Percentiles rank a stretch among this genome's conserved stretches.
These are phyloP conservation scores for Ceratopteris richardii DNA, from an alignment of 75 land plant genomes.

Conservation along the genomic window DNA sequence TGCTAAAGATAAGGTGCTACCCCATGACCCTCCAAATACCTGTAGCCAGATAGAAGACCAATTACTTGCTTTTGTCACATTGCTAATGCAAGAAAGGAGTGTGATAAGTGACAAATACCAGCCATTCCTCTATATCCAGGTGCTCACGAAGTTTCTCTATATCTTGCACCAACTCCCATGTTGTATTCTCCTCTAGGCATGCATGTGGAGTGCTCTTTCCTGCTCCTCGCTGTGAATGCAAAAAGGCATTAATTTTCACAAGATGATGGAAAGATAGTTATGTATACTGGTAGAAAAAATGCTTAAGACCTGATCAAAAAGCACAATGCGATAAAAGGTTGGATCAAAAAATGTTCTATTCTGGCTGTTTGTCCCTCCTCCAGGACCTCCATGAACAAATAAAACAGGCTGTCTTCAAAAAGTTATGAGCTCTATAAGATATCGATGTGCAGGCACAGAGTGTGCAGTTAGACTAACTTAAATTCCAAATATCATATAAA, in stretches of 20 bases:
- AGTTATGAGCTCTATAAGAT: not conserved
- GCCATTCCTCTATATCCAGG: constrained; percentile 38
- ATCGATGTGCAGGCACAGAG: not conserved
- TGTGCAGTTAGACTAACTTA: too few species aligned
- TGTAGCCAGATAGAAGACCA: not conserved
- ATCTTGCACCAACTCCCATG: constrained; percentile 40
- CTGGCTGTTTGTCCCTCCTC: constrained; percentile 33
- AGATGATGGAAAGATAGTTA: not conserved
- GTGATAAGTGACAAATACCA: constrained; percentile 10
- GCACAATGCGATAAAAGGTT: constrained; percentile 30
- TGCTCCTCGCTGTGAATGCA: constrained; percentile 29
- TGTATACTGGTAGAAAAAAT: not conserved
- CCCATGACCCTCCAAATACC: constrained; percentile 53
- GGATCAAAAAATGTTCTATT: constrained; percentile 41
- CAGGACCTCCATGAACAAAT: constrained; percentile 48
- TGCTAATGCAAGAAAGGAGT: too few species aligned
- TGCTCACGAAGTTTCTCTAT: constrained; percentile 35
- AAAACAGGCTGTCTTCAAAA: constrained; percentile 27
- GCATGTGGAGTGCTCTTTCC: constrained; percentile 48
- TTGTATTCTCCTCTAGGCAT: constrained; percentile 40
- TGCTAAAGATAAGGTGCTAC: constrained; percentile 45
- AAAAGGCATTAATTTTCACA: not conserved
- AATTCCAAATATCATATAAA: too few species aligned
- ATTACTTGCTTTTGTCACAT: too few species aligned
- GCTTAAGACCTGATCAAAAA: constrained; percentile 32